Evolutionary conservation across 345 rosid species (phyloP).

Genomic region (Ceriops tagal): DNA sequence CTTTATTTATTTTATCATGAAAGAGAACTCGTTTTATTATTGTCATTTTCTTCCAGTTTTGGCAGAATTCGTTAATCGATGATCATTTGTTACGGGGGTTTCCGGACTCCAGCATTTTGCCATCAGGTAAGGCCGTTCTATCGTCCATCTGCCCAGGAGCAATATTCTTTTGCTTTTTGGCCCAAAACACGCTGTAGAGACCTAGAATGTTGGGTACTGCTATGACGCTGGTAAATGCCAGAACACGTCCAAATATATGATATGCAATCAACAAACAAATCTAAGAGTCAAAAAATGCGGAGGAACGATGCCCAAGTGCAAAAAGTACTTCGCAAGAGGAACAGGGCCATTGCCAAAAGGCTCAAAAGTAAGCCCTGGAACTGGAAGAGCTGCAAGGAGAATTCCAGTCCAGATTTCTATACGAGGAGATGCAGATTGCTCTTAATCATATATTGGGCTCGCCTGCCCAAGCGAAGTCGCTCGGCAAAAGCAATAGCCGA

Average conservation of each 20-base stretch:
- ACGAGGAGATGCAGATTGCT: neutral
- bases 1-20: too few species aligned
- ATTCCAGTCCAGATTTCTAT: neutral
- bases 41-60: neutral
- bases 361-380: too few species aligned
- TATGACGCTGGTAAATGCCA: constrained; percentile 22
- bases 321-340: too few species aligned
- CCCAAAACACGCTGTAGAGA: constrained; percentile 38
- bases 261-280: neutral
- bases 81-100: constrained; percentile 1
- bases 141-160: neutral
- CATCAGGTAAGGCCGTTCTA: neutral
- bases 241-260: neutral
- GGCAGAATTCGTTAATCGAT: neutral
- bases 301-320: too few species aligned
- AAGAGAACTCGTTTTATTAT: too few species aligned
- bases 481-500: constrained; percentile 44
- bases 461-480: constrained; percentile 43
- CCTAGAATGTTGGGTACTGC: constrained; percentile 34
- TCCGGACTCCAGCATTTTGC: neutral
- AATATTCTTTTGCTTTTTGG: constrained; percentile 28
- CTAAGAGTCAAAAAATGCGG: too few species aligned
- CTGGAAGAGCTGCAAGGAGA: too few species aligned
- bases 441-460: neutral
- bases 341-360: too few species aligned